Conservation (phyloP, 495 filamentous ascomycete genomes). For the Tuber brumale region DNA sequence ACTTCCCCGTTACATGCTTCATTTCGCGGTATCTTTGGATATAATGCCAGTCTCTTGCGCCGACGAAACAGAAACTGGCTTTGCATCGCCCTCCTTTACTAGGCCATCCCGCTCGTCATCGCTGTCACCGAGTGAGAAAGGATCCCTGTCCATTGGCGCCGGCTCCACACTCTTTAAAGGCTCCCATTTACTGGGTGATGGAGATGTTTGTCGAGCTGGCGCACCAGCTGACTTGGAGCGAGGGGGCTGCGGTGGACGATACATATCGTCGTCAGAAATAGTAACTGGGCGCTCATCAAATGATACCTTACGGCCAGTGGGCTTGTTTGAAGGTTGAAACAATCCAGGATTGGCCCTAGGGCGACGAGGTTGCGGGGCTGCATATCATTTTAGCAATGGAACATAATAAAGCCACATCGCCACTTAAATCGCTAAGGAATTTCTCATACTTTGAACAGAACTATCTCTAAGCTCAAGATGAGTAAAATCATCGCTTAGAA, state of each 20-base stretch:
- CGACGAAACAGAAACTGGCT: constrained; percentile 20
- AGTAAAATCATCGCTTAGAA: constrained; percentile 86
- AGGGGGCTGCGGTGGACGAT: constrained; percentile 53
- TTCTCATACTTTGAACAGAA: constrained; percentile 56
- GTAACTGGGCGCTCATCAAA: constrained; percentile 62
- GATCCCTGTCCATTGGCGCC: constrained; percentile 85
- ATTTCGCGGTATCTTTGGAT: constrained; percentile 9
- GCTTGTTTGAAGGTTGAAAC: constrained; percentile 66
- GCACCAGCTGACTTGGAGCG: constrained; percentile 33
- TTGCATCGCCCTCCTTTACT: constrained; percentile 49
- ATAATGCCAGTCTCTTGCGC: constrained; percentile 24
- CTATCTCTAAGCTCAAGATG: constrained; percentile 74
- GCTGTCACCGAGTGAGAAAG: constrained; percentile 92
- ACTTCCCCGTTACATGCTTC: background rate
- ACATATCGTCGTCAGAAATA: constrained; percentile 62
- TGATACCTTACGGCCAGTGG: constrained; percentile 60
- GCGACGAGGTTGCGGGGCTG: constrained; percentile 47
- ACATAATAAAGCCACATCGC: constrained; percentile 16
- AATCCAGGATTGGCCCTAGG: constrained; percentile 72
- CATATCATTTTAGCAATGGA: background rate
- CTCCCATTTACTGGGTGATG: constrained; percentile 82
- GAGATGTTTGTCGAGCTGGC: constrained; percentile 40
- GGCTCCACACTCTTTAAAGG: constrained; percentile 83
- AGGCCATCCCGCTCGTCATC: constrained; percentile 86
- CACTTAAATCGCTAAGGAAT: constrained; percentile 10